These are phyloP conservation scores for Dacryopinax spathularia DNA, from an alignment of 768 basidiomycete species.

Conservation along the genomic window DNA sequence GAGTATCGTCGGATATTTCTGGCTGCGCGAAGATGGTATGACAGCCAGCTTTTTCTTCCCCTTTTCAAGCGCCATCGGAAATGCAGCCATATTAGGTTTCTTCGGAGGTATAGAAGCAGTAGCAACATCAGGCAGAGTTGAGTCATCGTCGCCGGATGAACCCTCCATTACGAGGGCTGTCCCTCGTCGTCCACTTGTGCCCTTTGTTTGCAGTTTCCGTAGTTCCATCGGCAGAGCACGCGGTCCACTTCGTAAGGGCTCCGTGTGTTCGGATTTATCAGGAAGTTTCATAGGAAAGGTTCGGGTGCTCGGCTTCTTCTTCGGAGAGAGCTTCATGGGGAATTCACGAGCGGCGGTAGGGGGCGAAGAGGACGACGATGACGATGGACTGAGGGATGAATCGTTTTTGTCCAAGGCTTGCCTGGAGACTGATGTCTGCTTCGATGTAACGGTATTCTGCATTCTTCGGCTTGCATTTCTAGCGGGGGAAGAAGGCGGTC, in stretches of 20 bases:
- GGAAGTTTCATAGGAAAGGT: background rate
- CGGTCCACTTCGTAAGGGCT: too few relatives aligned
- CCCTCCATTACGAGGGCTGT: too few relatives aligned
- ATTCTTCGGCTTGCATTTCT: too few relatives aligned
- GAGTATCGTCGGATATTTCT: too few relatives aligned
- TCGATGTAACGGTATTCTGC: too few relatives aligned
- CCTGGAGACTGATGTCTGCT: too few relatives aligned
- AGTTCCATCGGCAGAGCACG: too few relatives aligned
- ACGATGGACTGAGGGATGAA: too few relatives aligned
- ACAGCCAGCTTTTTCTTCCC: too few relatives aligned
- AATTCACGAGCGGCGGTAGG: background rate
- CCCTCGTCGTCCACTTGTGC: too few relatives aligned
- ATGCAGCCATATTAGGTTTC: background rate
- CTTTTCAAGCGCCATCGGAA: background rate
- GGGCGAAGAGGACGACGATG: background rate
- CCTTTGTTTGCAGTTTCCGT: background rate
- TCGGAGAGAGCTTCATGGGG: background rate
- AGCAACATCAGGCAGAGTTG: background rate
- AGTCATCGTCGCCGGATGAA: background rate
- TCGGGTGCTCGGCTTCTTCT: background rate
- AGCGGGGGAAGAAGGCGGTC: too few relatives aligned
- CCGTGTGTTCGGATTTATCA: background rate
- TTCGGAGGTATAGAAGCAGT: background rate
- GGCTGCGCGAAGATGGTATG: too few relatives aligned
- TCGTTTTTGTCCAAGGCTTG: background rate